A percentile compares a stretch with the other conserved stretches of the same genome.
Conservation (phyloP, 306 rosid genomes). For the Senna tora region DNA sequence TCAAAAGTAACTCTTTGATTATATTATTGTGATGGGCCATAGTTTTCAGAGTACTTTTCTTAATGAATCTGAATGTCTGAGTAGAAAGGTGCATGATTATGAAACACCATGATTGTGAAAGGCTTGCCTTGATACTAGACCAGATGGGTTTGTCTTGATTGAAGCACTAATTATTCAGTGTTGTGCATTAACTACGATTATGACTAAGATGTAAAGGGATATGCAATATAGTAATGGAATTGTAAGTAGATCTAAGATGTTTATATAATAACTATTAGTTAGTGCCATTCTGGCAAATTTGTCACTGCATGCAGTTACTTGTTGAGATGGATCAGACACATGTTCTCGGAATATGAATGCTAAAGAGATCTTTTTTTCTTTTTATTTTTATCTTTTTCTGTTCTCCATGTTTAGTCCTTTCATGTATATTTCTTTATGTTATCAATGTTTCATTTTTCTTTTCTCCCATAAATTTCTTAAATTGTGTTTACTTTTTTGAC, state of each 20-base stretch:
- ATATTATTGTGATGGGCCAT: background rate
- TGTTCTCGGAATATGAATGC: no score
- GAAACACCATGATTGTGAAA: no score
- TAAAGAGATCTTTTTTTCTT: no score
- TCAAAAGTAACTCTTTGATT: background rate
- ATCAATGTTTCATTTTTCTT: background rate
- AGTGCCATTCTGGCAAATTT: no score
- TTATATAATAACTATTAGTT: no score
- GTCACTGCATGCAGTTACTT: no score
- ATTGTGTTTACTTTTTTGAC: no score
- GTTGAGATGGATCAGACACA: no score
- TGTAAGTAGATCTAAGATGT: background rate
- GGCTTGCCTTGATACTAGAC: background rate
- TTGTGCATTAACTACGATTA: background rate
- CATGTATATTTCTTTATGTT: no score
- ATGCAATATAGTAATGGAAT: background rate
- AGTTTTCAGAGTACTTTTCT: background rate
- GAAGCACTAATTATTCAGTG: background rate
- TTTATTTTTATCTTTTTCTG: no score
- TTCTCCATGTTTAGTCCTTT: no score
- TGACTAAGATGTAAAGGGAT: background rate
- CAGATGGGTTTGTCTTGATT: background rate
- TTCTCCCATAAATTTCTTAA: background rate
- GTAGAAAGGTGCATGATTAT: background rate
- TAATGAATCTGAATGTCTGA: background rate